A percentile compares a stretch with the other conserved stretches of the same genome.
These are phyloP conservation scores for Boletus rex-veris DNA, from an alignment of 768 basidiomycete genomes.

Conservation along the genomic window DNA sequence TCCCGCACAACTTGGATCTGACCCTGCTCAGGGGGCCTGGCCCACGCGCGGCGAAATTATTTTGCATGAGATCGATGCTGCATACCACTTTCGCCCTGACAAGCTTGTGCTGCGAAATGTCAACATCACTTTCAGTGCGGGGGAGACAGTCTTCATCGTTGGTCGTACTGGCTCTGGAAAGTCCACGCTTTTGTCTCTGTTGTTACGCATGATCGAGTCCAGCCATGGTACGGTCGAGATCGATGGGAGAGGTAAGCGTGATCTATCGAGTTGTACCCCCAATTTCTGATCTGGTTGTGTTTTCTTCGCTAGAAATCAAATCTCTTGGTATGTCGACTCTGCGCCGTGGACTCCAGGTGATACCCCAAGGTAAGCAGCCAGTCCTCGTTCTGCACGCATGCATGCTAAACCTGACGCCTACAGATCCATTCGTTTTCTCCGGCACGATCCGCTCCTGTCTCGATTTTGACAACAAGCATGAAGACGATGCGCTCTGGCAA, in stretches of 20 bases:
- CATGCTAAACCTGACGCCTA: background rate
- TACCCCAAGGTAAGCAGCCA: slow-evolving; percentile 24
- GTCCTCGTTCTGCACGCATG: background rate
- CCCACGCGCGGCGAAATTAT: slow-evolving; percentile 57
- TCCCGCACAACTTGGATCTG: slow-evolving; percentile 16
- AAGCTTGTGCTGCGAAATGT: slow-evolving; percentile 57
- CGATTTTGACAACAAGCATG: slow-evolving; percentile 24
- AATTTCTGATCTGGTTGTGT: slow-evolving; percentile 49
- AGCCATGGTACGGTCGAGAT: slow-evolving; percentile 78
- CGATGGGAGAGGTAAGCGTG: slow-evolving; percentile 49
- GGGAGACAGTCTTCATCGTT: slow-evolving; percentile 75
- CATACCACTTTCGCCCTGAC: slow-evolving; percentile 69
- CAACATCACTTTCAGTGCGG: slow-evolving; percentile 60
- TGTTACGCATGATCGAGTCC: slow-evolving; percentile 72
- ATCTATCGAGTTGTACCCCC: slow-evolving; percentile 44
- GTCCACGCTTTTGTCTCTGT: slow-evolving; percentile 59
- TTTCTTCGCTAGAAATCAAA: slow-evolving; percentile 71
- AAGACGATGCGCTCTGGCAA: slow-evolving; percentile 37
- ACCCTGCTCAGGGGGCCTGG: slow-evolving; percentile 21
- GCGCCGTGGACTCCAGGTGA: slow-evolving; percentile 29
- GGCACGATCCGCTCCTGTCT: slow-evolving; percentile 29
- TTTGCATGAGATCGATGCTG: slow-evolving; percentile 57
- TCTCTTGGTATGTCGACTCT: slow-evolving; percentile 53
- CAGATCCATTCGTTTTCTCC: slow-evolving; percentile 34
- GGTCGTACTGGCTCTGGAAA: slow-evolving; percentile 78